phyloP scores from a whole-genome alignment of 768 basidiomycete species.

The Roridomyces roridus region DNA sequence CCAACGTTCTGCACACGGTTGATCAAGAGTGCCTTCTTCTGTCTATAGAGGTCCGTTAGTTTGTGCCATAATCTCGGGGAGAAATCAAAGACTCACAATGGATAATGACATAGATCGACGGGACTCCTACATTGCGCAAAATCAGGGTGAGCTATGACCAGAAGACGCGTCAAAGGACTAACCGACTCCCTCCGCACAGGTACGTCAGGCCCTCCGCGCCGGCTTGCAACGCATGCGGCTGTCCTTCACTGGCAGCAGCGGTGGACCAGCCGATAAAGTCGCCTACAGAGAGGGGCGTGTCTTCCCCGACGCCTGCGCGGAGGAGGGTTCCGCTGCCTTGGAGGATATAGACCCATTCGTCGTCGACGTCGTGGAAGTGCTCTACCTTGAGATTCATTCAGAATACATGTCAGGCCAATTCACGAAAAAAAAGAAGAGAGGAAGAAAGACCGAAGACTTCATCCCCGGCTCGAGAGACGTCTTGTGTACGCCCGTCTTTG shows the following conservation, averaged over 20 bases:
- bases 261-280: constrained; percentile 24
- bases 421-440: too few species aligned
- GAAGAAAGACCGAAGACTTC: constrained; percentile 13
- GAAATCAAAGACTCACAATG: too few species aligned
- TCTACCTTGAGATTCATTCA: not conserved
- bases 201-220: not conserved
- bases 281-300: constrained; percentile 9
- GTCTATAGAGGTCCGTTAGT: too few species aligned
- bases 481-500: constrained; percentile 17
- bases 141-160: too few species aligned
- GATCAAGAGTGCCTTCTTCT: too few species aligned
- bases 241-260: not conserved
- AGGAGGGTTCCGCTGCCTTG: constrained; percentile 15
- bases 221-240: constrained; percentile 14
- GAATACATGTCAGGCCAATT: too few species aligned
- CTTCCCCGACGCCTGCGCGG: constrained; percentile 15
- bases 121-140: too few species aligned
- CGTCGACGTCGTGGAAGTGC: constrained; percentile 23
- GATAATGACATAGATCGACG: too few species aligned
- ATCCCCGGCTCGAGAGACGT: constrained; percentile 15
- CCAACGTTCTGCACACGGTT: too few species aligned
- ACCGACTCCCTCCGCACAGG: constrained; percentile 18
- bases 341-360: constrained; percentile 24
- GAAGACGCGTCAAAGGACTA: too few species aligned
- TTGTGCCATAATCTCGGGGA: too few species aligned